A percentile compares a stretch with the other conserved stretches of the same genome.
phyloP scores from a whole-genome alignment of 2,329 filamentous ascomycete genomes.

The Exophiala alcalophila region DNA sequence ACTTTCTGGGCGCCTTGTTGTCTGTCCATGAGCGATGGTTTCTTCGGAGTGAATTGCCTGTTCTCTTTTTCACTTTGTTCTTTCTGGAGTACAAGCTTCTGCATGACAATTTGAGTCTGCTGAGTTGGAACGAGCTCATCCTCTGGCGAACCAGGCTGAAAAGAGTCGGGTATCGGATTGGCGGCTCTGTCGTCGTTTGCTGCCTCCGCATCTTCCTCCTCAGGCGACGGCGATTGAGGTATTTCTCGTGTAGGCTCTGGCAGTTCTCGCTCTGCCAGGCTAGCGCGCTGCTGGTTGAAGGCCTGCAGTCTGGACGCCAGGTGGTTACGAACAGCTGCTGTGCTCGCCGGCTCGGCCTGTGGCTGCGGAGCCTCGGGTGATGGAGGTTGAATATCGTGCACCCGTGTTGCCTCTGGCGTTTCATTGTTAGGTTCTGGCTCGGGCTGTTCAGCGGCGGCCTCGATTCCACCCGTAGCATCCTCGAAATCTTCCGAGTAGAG shows the following conservation, averaged over 20 bases:
- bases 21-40: conserved; percentile 20
- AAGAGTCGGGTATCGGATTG: background rate
- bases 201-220: conserved; percentile 3
- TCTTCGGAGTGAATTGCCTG: conserved; percentile 4
- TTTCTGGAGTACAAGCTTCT: conserved; percentile 11
- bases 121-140: conserved; percentile 18
- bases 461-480: background rate
- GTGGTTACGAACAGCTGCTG: no score
- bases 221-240: conserved; percentile 15
- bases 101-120: conserved; percentile 14
- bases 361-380: no score
- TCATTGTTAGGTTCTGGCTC: no score
- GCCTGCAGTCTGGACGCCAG: conserved; percentile 14
- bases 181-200: conserved; percentile 1
- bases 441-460: no score
- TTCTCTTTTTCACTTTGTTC: conserved; percentile 24
- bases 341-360: no score
- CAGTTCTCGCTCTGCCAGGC: no score
- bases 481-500: conserved; percentile 9
- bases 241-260: conserved; percentile 9
- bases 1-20: conserved; percentile 20
- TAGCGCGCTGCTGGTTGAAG: conserved; percentile 4
- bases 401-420: background rate
- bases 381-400: no score
- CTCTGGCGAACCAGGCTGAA: background rate